Percentiles rank a stretch among this genome's conserved stretches.
phyloP scores from a whole-genome alignment of 176 grass and related monocot species.

The Rhynchospora breviuscula region DNA sequence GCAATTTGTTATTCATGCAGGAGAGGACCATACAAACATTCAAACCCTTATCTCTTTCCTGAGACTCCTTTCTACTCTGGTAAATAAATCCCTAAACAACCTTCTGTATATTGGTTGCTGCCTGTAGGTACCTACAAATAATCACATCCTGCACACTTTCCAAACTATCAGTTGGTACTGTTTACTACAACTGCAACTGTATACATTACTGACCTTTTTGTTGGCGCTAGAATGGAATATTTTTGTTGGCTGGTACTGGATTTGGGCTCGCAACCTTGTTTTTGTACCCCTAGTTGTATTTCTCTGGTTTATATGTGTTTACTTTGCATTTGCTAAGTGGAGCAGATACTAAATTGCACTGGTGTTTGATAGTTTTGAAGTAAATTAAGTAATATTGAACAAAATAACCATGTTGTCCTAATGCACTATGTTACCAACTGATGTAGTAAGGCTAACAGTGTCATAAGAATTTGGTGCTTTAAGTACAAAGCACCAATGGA shows the following conservation, averaged over 20 bases:
- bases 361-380: not conserved
- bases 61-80: conserved; percentile 81
- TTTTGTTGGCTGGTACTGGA: not conserved
- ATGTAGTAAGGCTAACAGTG: not conserved
- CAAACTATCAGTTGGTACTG: not conserved
- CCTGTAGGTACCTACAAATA: not conserved
- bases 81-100: conserved; percentile 35
- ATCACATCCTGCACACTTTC: not conserved
- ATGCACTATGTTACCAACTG: not conserved
- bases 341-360: not conserved
- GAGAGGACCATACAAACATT: conserved; percentile 92
- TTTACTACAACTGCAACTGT: too few species aligned
- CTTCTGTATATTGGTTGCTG: not conserved
- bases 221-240: not conserved
- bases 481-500: not conserved
- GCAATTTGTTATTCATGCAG: conserved; percentile 70
- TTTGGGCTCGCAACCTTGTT: not conserved
- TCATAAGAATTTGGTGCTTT: not conserved
- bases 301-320: not conserved
- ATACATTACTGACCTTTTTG: not conserved
- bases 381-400: not conserved
- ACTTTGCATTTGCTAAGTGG: not conserved
- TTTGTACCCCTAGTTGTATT: not conserved
- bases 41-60: conserved; percentile 88
- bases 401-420: not conserved